A percentile compares a stretch with the other conserved stretches of the same genome.
phyloP scores from a whole-genome alignment of 208 protist species.

The Leptomonas pyrrhocoris region DNA sequence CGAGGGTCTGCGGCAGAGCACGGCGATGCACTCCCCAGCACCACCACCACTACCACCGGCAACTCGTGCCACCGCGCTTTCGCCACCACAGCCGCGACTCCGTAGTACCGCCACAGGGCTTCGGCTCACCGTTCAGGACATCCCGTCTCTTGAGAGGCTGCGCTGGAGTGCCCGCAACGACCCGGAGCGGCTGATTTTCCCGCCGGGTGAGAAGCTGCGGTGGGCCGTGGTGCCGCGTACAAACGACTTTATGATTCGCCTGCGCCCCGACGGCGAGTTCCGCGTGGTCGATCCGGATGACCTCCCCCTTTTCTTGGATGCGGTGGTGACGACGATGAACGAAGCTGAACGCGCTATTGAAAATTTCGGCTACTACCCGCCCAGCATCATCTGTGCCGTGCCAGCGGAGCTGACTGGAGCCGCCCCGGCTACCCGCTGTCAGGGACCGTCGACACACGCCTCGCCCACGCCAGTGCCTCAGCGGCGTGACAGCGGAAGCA shows the following conservation, averaged over 20 bases:
- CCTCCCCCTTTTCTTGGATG: slow-evolving; percentile 20
- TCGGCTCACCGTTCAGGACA: slow-evolving; percentile 25
- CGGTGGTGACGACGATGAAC: slow-evolving; percentile 6
- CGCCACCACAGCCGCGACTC: neutral
- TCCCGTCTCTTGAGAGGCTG: slow-evolving; percentile 15
- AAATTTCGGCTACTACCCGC: slow-evolving; percentile 32
- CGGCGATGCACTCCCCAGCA: neutral
- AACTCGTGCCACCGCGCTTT: too few species aligned
- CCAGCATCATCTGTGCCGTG: slow-evolving; percentile 11
- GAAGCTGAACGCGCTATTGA: slow-evolving; percentile 26
- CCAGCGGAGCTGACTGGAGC: slow-evolving; percentile 2
- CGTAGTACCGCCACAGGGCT: slow-evolving; percentile 14
- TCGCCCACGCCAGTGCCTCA: slow-evolving; percentile 1
- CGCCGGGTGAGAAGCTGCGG: slow-evolving; percentile 27
- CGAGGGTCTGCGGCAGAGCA: slow-evolving; percentile 11
- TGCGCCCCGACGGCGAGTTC: slow-evolving; percentile 26
- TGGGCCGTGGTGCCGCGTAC: slow-evolving; percentile 31
- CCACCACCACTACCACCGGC: neutral
- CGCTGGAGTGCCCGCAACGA: slow-evolving; percentile 18
- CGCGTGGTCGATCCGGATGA: slow-evolving; percentile 19
- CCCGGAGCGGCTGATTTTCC: slow-evolving; percentile 18
- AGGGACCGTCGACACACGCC: neutral
- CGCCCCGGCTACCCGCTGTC: neutral
- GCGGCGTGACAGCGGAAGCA: slow-evolving; percentile 11
- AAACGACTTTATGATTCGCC: slow-evolving; percentile 29